Evolutionary conservation across 1,139 yeast species (phyloP), one percentile per base, ranked within the genome.

Genomic region (Pichia sp.): DNA sequence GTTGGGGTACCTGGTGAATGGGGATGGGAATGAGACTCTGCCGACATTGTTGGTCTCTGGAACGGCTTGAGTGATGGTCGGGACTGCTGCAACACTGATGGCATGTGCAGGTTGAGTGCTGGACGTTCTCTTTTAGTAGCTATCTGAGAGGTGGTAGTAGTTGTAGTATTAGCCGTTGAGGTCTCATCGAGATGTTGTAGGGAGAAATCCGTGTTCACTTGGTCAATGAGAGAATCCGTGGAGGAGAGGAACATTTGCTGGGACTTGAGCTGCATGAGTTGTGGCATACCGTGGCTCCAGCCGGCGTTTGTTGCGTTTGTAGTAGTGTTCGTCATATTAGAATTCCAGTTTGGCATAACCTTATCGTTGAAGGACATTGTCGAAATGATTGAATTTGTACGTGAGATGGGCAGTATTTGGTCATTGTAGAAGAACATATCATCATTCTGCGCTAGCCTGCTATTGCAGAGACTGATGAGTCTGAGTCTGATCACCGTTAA

Each of bases 401-500:
- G 39, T 2, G 54, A 41, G 12, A 48, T 32, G 10, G 43, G 40
- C 22, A 39, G 22, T n/a, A n/a, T 27, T 28, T 31, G 37, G 23
- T 37, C 45, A n/a, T 29, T 34, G 23, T 35, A 34, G 17, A 34
- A 18, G 13, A 33, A 29, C 10, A 33, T 30, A 27, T 38, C 40
- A 19, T 46, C 48, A n/a, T 40, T 39, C 12, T 45, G 38, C 28
- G 44, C 48, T 12, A 29, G 15, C 16, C 35, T 30, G 2, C 22
- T 10, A 27, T 22, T 27, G 41, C 59, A 52, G 19, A 56, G 39
- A n/a, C 55, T 57, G 21, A 63, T 53, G 15, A 64, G 46, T 40
- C 66, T 55, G 34, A 56, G 63, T 44, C 69, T 55, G 23, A 64
- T 62, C 18, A 63, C 47, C 1, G 62, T 51, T 15, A 64, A 47